Evolutionary conservation across 495 filamentous ascomycete genomes (phyloP).

Genomic region (Podospora australis): DNA sequence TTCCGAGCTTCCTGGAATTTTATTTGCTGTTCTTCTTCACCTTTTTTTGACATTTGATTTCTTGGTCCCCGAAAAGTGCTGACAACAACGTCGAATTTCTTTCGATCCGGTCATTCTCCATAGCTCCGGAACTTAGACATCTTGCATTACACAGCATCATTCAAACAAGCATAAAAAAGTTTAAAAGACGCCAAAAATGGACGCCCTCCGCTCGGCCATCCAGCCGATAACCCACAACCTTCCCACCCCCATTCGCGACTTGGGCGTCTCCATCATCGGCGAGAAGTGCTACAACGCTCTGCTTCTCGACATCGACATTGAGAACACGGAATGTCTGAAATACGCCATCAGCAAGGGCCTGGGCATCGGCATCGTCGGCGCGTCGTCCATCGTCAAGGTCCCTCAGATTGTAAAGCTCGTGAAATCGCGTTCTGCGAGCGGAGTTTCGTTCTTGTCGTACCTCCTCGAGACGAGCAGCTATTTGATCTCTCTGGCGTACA

Average conservation of each 20-base stretch:
- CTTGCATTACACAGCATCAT: no score
- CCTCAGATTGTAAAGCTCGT: conserved; percentile 92
- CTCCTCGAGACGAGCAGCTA: conserved; percentile 81
- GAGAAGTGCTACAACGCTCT: conserved; percentile 75
- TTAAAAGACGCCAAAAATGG: no score
- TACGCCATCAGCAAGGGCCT: conserved; percentile 86
- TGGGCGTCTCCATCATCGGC: conserved; percentile 73
- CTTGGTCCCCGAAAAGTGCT: no score
- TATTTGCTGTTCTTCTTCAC: no score
- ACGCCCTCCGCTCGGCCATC: conserved; percentile 56
- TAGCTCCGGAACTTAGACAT: no score
- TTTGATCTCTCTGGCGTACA: conserved; percentile 84
- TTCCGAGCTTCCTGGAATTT: no score
- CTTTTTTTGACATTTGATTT: no score
- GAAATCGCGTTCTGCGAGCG: conserved; percentile 66
- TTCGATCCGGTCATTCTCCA: no score
- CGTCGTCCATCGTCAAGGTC: conserved; percentile 86
- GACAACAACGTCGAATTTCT: no score
- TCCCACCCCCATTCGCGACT: conserved; percentile 67
- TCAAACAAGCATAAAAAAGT: no score
- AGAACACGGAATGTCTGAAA: conserved; percentile 68
- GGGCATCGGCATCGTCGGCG: conserved; percentile 84
- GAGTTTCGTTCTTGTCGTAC: conserved; percentile 84
- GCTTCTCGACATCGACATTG: conserved; percentile 70
- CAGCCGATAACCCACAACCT: conserved; percentile 75